Evolutionary conservation across 345 rosid species (phyloP).

Genomic region (Pseudoturritis turrita): DNA sequence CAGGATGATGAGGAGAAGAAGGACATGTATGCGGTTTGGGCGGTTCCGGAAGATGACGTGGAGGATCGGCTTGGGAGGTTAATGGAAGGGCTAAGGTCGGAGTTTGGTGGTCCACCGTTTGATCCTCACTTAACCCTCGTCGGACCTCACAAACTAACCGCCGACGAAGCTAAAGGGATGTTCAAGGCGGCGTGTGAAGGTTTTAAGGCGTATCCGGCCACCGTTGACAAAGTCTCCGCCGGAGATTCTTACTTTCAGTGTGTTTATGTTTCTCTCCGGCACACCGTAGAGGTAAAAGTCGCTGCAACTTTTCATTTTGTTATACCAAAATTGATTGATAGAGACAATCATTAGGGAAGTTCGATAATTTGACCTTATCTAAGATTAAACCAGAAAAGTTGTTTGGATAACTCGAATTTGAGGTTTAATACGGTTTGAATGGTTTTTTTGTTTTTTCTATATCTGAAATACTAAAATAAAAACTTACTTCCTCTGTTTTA

Average conservation of each 20-base stretch:
- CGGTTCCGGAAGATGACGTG: slow-evolving; percentile 57
- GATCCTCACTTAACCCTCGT: slow-evolving; percentile 77
- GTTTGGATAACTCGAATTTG: too few species aligned
- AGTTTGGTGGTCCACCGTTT: slow-evolving; percentile 70
- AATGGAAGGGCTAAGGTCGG: slow-evolving; percentile 65
- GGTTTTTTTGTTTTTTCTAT: too few species aligned
- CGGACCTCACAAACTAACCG: slow-evolving; percentile 54
- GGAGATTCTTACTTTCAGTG: slow-evolving; percentile 66
- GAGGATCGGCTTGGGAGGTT: slow-evolving; percentile 40
- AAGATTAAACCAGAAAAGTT: too few species aligned
- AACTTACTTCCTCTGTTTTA: too few species aligned
- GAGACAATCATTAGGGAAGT: too few species aligned
- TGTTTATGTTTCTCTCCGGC: slow-evolving; percentile 55
- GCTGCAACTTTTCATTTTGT: too few species aligned
- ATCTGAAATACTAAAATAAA: too few species aligned
- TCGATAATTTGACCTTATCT: too few species aligned
- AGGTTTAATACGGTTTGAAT: too few species aligned
- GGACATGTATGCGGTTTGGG: slow-evolving; percentile 73
- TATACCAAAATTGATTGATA: too few species aligned
- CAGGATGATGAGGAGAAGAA: slow-evolving; percentile 12
- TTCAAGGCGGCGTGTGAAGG: slow-evolving; percentile 60
- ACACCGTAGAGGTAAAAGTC: slow-evolving; percentile 46
- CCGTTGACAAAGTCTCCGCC: slow-evolving; percentile 51
- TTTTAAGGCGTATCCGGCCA: slow-evolving; percentile 45
- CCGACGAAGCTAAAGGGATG: slow-evolving; percentile 52